phyloP scores from a whole-genome alignment of 208 protist species.

The Crithidia acanthocephali region DNA sequence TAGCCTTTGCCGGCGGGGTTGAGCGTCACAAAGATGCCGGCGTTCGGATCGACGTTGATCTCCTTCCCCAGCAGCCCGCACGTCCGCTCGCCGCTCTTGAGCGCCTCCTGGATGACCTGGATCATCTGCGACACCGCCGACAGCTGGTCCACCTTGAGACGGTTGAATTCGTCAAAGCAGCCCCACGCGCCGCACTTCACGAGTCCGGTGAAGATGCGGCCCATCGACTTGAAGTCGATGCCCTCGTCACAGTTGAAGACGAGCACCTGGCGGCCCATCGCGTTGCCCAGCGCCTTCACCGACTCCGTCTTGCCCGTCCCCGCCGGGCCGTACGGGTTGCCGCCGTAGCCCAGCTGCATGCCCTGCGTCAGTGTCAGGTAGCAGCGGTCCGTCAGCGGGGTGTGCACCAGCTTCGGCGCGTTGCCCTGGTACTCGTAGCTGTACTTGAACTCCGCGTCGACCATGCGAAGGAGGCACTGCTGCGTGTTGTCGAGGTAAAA shows the following conservation, averaged over 20 bases:
- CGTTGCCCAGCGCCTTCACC: conserved; percentile 98
- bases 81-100: conserved; percentile 90
- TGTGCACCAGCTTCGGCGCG: conserved; percentile 98
- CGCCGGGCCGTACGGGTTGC: conserved; percentile 98
- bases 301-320: conserved; percentile 99
- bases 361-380: conserved; percentile 98
- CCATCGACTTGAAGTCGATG: conserved; percentile 99
- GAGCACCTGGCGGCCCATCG: conserved; percentile 97
- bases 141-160: conserved; percentile 98
- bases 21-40: conserved; percentile 99
- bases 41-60: conserved; percentile 95
- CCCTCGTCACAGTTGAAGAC: conserved; percentile 99
- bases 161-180: conserved; percentile 99
- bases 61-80: conserved; percentile 93
- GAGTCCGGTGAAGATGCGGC: conserved; percentile 98
- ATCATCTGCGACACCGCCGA: conserved; percentile 99
- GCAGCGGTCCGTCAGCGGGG: conserved; percentile 98
- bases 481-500: conserved; percentile 88
- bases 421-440: conserved; percentile 99
- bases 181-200: conserved; percentile 99
- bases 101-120: conserved; percentile 97
- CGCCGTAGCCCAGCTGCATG: conserved; percentile 98
- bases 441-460: conserved; percentile 96
- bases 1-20: conserved; percentile 99
- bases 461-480: conserved; percentile 92